Base-by-base conservation (phyloP, 2,329 filamentous ascomycete genomes). In the Penicillium sp. region DNA sequence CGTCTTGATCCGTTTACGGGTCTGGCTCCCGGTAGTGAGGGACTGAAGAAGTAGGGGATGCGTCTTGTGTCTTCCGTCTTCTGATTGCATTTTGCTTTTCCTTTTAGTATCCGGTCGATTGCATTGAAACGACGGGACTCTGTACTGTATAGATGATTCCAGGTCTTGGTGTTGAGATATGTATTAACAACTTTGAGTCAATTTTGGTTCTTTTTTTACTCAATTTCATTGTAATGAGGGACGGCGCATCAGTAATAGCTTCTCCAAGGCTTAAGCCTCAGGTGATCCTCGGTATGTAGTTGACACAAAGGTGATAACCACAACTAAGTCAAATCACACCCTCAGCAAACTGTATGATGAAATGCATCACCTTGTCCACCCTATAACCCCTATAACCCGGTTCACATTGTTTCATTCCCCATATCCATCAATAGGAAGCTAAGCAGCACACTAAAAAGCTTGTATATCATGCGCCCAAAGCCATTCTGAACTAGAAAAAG, bases 91-190 rank as follows among this genome's bases (percentile, higher is more conserved):
- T 25, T 51, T 29, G 27, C 25, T 55, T 55, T 51, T 39, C 27
- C 27, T 21, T 60, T 45, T 47, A 33, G 51, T 56, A 53, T 64
- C 55, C 55, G 48, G 45, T 57, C 54, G 61, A 53, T 61, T 63
- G 54, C 56, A 49, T 64, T 59, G 49, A 59, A 65, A 61, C 52
- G 62, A 60, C 63, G 58, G 55, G 51, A 47, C 58, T 59, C 61
- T 72, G 69, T 70, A 73, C 59, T 73, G 70, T 73, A 74, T 74
- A 73, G 61, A 72, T 66, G 59, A 65, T 63, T 66, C 53, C 55
- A 59, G 53, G 55, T 57, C 51, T 66, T 54, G 52, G 57, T 59
- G 62, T 63, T 65, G 62, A 61, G 58, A 64, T 58, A 57, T 66
- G 64, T 67, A 67, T 66, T 62, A 67, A 65, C 65, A 70, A 68